Conservation (phyloP, 768 basidiomycete genomes). For the Mycena alexandri region DNA sequence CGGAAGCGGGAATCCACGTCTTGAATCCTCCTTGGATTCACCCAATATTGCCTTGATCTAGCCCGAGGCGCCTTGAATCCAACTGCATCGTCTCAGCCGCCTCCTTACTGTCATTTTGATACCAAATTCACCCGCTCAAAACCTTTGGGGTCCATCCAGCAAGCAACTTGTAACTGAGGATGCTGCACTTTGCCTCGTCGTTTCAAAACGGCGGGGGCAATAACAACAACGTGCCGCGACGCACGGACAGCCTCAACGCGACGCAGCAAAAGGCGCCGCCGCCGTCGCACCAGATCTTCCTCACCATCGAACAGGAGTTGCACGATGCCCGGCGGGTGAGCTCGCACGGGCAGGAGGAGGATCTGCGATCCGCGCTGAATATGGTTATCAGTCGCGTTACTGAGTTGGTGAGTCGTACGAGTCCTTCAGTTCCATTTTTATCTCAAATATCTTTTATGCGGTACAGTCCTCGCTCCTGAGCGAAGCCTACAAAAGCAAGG, state of each 20-base stretch:
- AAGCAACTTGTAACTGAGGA: not conserved
- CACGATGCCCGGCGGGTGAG: constrained; percentile 78
- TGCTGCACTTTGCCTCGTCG: constrained; percentile 30
- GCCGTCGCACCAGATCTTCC: constrained; percentile 58
- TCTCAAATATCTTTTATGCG: not conserved
- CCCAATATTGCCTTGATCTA: too few relatives aligned
- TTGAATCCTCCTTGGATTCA: too few relatives aligned
- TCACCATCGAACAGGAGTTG: constrained; percentile 78
- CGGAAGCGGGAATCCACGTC: not conserved
- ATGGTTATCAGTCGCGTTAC: constrained; percentile 78
- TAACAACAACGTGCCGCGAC: constrained; percentile 35
- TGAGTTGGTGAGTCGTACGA: constrained; percentile 66
- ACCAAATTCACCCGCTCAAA: not conserved
- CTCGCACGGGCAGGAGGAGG: constrained; percentile 83
- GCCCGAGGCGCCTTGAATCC: not conserved
- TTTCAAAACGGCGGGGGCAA: constrained; percentile 19
- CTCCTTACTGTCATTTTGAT: not conserved
- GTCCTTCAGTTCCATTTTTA: constrained; percentile 7
- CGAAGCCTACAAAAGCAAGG: constrained; percentile 77
- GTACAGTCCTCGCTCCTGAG: constrained; percentile 70
- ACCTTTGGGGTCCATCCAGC: not conserved
- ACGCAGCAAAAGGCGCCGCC: constrained; percentile 58
- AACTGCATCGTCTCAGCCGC: not conserved
- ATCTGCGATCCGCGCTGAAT: constrained; percentile 75
- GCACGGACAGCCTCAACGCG: constrained; percentile 56